Percentiles rank a stretch among this genome's conserved stretches.
phyloP scores from a whole-genome alignment of 2,329 filamentous ascomycete species.

The Penicillium janthinellum region DNA sequence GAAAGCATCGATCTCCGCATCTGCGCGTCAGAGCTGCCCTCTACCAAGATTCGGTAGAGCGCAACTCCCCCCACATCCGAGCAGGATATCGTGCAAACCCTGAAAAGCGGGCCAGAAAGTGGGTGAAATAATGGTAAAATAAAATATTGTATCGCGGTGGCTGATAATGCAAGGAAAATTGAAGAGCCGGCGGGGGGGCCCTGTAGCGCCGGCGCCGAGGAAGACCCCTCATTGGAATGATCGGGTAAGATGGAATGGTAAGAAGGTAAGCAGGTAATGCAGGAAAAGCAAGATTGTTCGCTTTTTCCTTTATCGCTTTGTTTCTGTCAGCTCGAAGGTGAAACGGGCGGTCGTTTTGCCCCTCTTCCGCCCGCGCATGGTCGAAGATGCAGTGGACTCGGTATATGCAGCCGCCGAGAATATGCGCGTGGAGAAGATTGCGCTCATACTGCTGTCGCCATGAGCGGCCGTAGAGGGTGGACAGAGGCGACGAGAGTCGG shows the following conservation, averaged over 20 bases:
- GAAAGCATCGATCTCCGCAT: conserved; percentile 21
- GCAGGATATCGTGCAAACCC: neutral
- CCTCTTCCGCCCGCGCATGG: neutral
- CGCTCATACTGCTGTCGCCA: neutral
- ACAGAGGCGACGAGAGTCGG: neutral
- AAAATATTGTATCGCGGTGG: conserved; percentile 13
- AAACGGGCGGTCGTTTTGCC: neutral
- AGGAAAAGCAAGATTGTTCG: neutral
- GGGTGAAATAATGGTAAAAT: conserved; percentile 13
- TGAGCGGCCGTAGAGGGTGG: neutral
- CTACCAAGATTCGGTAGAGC: conserved; percentile 3
- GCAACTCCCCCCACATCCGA: conserved; percentile 10
- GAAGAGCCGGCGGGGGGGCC: neutral
- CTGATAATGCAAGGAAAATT: conserved; percentile 20
- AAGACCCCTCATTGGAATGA: conserved; percentile 8
- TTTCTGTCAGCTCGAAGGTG: neutral
- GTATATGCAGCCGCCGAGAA: neutral
- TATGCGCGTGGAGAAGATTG: neutral
- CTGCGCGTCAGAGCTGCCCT: conserved; percentile 16
- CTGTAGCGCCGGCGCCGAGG: conserved; percentile 23
- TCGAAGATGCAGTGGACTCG: neutral
- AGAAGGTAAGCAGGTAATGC: neutral
- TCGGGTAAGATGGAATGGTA: conserved; percentile 11
- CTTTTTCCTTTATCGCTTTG: neutral
- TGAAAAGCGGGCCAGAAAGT: neutral